Percentiles rank a stretch among this genome's conserved stretches.
Evolutionary conservation across 31 red algal species (phyloP).

Genomic region (Asparagopsis taxiformis): DNA sequence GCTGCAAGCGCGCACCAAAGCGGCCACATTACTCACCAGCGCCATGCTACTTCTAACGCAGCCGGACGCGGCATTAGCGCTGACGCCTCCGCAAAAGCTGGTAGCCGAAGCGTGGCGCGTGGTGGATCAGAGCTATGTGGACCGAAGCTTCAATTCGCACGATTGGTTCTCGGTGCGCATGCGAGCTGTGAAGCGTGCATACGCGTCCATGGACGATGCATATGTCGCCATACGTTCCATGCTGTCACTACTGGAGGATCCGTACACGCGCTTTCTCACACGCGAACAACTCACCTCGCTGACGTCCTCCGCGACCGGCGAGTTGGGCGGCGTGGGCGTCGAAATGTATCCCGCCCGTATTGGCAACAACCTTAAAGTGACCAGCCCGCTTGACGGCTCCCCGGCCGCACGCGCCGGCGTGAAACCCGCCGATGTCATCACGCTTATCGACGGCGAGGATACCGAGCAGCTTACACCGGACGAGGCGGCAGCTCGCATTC

Average conservation of each 20-base stretch:
- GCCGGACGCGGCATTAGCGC: constrained; percentile 4
- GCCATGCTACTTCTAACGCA: constrained; percentile 3
- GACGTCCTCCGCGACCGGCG: constrained; percentile 74
- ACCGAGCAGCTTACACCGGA: constrained; percentile 72
- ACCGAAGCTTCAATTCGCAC: constrained; percentile 81
- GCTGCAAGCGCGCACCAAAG: background rate
- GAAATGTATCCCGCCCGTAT: constrained; percentile 77
- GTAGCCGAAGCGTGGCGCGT: constrained; percentile 96
- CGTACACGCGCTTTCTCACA: constrained; percentile 95
- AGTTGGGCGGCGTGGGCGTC: constrained; percentile 88
- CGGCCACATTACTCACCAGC: constrained; percentile 18
- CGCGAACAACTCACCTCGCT: constrained; percentile 81
- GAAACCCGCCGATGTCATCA: constrained; percentile 67
- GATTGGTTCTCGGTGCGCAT: constrained; percentile 85
- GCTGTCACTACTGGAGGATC: constrained; percentile 80
- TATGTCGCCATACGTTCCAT: constrained; percentile 89
- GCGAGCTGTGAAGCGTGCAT: constrained; percentile 63
- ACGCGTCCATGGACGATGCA: constrained; percentile 56
- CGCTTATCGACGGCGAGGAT: constrained; percentile 83
- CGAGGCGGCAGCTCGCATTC: constrained; percentile 81
- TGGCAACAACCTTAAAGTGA: constrained; percentile 51
- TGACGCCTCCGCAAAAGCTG: constrained; percentile 78
- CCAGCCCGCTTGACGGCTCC: constrained; percentile 59
- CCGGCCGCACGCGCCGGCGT: constrained; percentile 84
- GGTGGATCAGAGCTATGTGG: constrained; percentile 83